Conservation (phyloP, 73 alveolate genomes). For the Paramecium octaurelia region DNA sequence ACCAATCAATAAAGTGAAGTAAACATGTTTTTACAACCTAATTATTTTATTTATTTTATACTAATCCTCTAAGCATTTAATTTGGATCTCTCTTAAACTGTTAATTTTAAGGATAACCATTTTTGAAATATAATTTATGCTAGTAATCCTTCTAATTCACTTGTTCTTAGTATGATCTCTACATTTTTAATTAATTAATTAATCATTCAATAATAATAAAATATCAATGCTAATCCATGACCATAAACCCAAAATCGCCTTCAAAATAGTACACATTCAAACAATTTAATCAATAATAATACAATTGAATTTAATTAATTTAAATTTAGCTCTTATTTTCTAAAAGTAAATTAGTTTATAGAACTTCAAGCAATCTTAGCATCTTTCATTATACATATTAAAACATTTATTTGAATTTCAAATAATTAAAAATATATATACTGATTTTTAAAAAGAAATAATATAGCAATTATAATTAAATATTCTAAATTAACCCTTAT, state of each 20-base stretch:
- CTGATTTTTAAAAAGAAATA: not conserved
- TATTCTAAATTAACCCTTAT: not conserved
- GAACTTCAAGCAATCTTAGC: not conserved
- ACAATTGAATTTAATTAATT: not conserved
- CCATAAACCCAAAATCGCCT: not conserved
- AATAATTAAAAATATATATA: not conserved
- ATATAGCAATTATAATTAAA: not conserved
- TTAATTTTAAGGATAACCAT: constrained; percentile 22
- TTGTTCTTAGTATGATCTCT: not conserved
- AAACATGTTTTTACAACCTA: not conserved
- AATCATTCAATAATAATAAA: not conserved
- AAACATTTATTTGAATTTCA: not conserved
- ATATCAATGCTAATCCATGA: not conserved
- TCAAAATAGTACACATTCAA: not conserved
- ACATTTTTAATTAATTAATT: not conserved
- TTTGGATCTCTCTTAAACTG: not conserved
- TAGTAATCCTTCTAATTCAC: constrained; percentile 24
- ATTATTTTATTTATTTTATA: not conserved
- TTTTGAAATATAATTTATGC: constrained; percentile 23
- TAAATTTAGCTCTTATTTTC: not conserved
- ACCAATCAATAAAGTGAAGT: not conserved
- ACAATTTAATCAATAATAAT: not conserved
- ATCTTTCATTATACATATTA: not conserved
- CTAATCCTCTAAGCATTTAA: not conserved
- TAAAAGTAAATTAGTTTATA: no score